A percentile compares a stretch with the other conserved stretches of the same genome.
Conservation (phyloP, 805 yeast genomes). For the Kluyveromyces siamensis region DNA sequence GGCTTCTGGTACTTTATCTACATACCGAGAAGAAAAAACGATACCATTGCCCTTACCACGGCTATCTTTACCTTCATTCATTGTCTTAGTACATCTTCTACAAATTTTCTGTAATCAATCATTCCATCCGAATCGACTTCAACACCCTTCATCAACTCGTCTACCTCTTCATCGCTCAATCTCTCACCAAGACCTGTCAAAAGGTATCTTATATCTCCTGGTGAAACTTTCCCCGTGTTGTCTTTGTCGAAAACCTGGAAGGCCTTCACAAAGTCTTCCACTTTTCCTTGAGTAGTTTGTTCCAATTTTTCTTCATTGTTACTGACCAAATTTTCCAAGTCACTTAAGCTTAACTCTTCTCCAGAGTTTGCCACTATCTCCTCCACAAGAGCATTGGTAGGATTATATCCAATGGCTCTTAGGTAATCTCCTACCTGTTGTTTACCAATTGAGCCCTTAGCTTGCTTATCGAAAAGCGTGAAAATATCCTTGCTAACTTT, state of each 20-base stretch:
- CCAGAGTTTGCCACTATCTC: conserved; percentile 14
- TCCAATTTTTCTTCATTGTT: conserved; percentile 20
- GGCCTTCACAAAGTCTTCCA: conserved; percentile 77
- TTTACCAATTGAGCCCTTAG: conserved; percentile 81
- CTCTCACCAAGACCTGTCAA: conserved; percentile 95
- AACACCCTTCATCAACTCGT: conserved; percentile 91
- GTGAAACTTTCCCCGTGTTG: conserved; percentile 90
- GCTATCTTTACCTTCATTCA: conserved; percentile 23
- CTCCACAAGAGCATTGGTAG: conserved; percentile 51
- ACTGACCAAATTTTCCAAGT: conserved; percentile 17
- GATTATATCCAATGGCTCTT: conserved; percentile 97
- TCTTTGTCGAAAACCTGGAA: conserved; percentile 98
- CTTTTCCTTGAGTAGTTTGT: conserved; percentile 26
- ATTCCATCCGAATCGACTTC: conserved; percentile 89
- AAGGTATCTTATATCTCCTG: conserved; percentile 92
- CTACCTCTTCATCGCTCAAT: conserved; percentile 82
- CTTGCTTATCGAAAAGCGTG: conserved; percentile 92
- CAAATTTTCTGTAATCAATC: conserved; percentile 91
- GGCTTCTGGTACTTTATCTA: not conserved
- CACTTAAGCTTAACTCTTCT: conserved; percentile 21
- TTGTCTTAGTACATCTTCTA: conserved; percentile 87
- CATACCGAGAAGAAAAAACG: not conserved
- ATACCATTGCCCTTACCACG: not conserved
- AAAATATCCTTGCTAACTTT: conserved; percentile 76
- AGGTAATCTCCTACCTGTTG: conserved; percentile 85